Evolutionary conservation across 305 asterid species (phyloP).

Genomic region (Plantago coronopus): DNA sequence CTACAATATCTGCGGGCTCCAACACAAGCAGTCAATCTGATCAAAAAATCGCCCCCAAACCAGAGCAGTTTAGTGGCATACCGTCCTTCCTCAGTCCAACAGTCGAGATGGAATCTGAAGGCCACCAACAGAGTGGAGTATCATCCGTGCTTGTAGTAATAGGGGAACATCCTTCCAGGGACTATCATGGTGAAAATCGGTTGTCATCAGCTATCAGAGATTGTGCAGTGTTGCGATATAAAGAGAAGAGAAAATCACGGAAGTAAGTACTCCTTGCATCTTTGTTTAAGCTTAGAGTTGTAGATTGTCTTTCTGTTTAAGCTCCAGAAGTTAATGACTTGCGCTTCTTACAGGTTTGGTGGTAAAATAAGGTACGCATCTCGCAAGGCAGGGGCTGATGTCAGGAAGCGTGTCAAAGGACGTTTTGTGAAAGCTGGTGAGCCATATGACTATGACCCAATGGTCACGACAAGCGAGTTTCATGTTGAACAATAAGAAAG

Average conservation of each 20-base stretch:
- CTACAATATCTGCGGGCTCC: slow-evolving; percentile 32
- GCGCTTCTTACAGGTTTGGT: slow-evolving; percentile 43
- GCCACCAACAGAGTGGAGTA: slow-evolving; percentile 45
- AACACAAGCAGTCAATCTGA: slow-evolving; percentile 42
- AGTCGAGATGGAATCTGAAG: slow-evolving; percentile 33
- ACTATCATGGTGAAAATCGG: slow-evolving; percentile 39
- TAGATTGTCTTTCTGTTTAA: not conserved
- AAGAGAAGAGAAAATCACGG: slow-evolving; percentile 80
- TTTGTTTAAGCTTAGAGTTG: not conserved
- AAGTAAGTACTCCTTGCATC: slow-evolving; percentile 38
- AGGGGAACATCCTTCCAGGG: slow-evolving; percentile 50
- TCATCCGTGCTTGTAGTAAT: slow-evolving; percentile 36
- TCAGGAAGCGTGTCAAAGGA: slow-evolving; percentile 73
- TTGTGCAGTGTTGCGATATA: slow-evolving; percentile 71
- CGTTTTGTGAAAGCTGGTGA: slow-evolving; percentile 74
- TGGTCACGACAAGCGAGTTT: slow-evolving; percentile 26
- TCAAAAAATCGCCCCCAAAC: slow-evolving; percentile 30
- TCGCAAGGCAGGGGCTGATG: slow-evolving; percentile 69
- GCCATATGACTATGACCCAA: slow-evolving; percentile 57
- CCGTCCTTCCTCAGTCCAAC: slow-evolving; percentile 31
- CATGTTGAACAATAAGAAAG: slow-evolving; percentile 10
- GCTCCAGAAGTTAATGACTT: slow-evolving; percentile 5
- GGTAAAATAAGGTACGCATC: slow-evolving; percentile 58
- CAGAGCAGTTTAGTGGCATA: slow-evolving; percentile 32
- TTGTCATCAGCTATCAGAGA: slow-evolving; percentile 52